These are phyloP conservation scores for Penicillium mononematosum DNA, from an alignment of 495 filamentous ascomycete genomes.

Conservation along the genomic window DNA sequence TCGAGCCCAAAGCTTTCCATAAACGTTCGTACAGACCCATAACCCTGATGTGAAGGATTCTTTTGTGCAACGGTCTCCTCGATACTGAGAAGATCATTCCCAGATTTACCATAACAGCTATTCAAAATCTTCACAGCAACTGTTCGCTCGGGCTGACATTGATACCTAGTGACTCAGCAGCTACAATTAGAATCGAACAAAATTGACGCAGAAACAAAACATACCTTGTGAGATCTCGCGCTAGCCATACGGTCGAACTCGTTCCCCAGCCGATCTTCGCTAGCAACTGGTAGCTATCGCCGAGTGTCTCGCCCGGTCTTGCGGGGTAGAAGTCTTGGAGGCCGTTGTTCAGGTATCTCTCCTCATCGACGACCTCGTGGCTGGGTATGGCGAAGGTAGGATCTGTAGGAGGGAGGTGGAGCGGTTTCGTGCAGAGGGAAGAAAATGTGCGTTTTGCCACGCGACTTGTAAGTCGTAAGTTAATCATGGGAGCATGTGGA, in stretches of 20 bases:
- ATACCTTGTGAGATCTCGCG: conserved; percentile 26
- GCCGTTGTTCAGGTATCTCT: conserved; percentile 25
- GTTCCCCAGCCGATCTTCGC: conserved; percentile 38
- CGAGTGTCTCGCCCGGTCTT: conserved; percentile 34
- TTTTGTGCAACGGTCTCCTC: conserved; percentile 27
- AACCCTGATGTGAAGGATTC: conserved; percentile 32
- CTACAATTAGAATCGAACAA: no score
- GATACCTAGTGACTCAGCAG: not conserved
- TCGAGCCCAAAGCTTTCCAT: conserved; percentile 7
- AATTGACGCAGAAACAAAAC: no score
- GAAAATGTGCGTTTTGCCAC: not conserved
- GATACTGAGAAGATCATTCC: conserved; percentile 3
- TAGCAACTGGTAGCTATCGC: conserved; percentile 31
- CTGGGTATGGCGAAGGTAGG: not conserved
- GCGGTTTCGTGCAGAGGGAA: not conserved
- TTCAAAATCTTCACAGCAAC: conserved; percentile 41
- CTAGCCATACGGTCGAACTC: conserved; percentile 36
- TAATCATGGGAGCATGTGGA: not conserved
- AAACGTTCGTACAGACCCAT: conserved; percentile 20
- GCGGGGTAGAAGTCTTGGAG: conserved; percentile 34
- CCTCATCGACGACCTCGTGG: conserved; percentile 26
- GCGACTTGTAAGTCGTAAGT: not conserved
- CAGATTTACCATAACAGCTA: conserved; percentile 17
- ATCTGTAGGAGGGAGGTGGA: not conserved
- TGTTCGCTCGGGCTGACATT: not conserved